Evolutionary conservation across 1,139 yeast genomes (phyloP).

Genomic region (Geotrichum restrictum): DNA sequence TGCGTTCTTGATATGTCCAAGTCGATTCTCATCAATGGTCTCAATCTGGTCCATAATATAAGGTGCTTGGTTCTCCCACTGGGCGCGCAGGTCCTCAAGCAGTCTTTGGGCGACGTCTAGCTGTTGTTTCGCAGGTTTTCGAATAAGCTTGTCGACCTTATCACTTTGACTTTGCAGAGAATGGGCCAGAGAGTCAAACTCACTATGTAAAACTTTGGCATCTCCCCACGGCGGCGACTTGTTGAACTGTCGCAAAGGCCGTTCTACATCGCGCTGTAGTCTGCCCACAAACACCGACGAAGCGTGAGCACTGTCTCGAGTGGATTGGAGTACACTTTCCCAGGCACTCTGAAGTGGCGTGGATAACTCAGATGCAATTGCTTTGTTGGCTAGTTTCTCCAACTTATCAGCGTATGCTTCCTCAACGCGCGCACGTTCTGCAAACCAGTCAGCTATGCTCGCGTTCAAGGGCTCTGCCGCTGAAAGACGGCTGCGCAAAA

Average conservation of each 20-base stretch:
- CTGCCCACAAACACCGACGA: conserved; percentile 32
- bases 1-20: conserved; percentile 61
- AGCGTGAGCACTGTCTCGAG: conserved; percentile 32
- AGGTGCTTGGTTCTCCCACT: conserved; percentile 78
- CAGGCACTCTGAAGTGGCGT: conserved; percentile 26
- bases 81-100: conserved; percentile 31
- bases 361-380: neutral
- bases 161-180: conserved; percentile 26
- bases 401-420: conserved; percentile 38
- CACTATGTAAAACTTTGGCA: conserved; percentile 32
- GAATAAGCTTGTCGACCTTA: conserved; percentile 15
- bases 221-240: conserved; percentile 32
- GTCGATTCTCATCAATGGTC: conserved; percentile 62
- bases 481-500: conserved; percentile 27
- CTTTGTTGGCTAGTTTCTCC: conserved; percentile 28
- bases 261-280: conserved; percentile 35
- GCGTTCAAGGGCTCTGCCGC: conserved; percentile 33
- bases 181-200: conserved; percentile 30
- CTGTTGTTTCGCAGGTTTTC: conserved; percentile 22
- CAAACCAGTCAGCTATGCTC: conserved; percentile 39
- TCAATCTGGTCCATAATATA: conserved; percentile 73
- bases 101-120: conserved; percentile 25
- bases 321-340: conserved; percentile 29
- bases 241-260: conserved; percentile 31
- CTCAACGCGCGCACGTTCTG: conserved; percentile 37